Percentiles rank a stretch among this genome's conserved stretches.
Evolutionary conservation across 768 basidiomycete species (phyloP).

Genomic region (Boletus vinaceobasis): DNA sequence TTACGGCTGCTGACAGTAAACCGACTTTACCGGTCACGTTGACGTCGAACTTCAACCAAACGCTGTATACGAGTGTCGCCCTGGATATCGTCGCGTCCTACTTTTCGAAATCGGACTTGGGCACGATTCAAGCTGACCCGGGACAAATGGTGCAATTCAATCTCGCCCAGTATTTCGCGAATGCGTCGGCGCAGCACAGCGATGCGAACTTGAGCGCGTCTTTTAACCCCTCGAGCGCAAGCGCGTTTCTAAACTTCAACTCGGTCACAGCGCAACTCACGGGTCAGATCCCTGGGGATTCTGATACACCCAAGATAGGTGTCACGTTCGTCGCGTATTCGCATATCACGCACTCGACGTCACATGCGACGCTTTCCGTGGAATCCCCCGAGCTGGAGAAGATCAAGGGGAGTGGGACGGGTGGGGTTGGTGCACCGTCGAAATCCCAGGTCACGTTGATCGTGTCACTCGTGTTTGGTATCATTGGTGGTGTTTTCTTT

Average conservation of each 20-base stretch:
- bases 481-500: constrained; percentile 55
- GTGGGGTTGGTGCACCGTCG: constrained; percentile 40
- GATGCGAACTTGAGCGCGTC: constrained; percentile 54
- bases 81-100: constrained; percentile 69
- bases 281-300: constrained; percentile 54
- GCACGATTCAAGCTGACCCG: constrained; percentile 52
- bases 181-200: constrained; percentile 35
- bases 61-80: constrained; percentile 57
- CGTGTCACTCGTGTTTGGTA: constrained; percentile 57
- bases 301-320: constrained; percentile 39
- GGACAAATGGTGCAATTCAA: constrained; percentile 51
- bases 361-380: constrained; percentile 58
- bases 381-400: constrained; percentile 39
- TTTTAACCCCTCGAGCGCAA: constrained; percentile 49
- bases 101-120: constrained; percentile 58
- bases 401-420: constrained; percentile 33
- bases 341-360: constrained; percentile 62
- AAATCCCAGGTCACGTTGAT: constrained; percentile 54
- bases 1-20: constrained; percentile 33
- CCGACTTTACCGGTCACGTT: constrained; percentile 58
- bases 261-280: constrained; percentile 40
- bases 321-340: constrained; percentile 71
- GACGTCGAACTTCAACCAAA: constrained; percentile 64
- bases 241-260: constrained; percentile 54
- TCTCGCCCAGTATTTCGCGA: constrained; percentile 55